Evolutionary conservation across 176 grass and related monocot species (phyloP).

Genomic region (Echinochloa phyllopogon): DNA sequence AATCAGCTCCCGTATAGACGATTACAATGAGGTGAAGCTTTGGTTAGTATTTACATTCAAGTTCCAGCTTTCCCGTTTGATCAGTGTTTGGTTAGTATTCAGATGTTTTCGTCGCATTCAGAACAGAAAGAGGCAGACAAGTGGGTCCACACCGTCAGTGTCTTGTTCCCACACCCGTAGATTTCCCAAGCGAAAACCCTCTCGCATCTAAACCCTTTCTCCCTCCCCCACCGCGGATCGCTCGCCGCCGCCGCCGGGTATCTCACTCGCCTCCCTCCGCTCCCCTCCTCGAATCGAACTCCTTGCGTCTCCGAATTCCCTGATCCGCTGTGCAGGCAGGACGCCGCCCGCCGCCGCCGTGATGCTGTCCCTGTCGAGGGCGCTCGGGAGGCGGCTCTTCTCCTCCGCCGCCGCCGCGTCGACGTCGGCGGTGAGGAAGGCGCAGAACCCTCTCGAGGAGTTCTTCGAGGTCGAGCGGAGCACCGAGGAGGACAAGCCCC

Average conservation of each 20-base stretch:
- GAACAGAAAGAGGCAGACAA: not conserved
- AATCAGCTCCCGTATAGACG: too few species aligned
- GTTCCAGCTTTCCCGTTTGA: too few species aligned
- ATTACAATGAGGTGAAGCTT: too few species aligned
- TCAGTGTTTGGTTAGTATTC: not conserved
- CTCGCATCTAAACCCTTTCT: conserved; percentile 38
- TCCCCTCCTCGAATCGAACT: not conserved
- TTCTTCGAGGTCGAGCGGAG: conserved; percentile 90
- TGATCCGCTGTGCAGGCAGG: conserved; percentile 23
- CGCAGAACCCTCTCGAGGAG: conserved; percentile 86
- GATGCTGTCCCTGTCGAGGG: conserved; percentile 77
- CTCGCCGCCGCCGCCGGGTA: conserved; percentile 32
- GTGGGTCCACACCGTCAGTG: not conserved
- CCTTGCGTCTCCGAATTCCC: not conserved
- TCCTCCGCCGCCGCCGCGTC: conserved; percentile 50
- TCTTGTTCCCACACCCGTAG: too few species aligned
- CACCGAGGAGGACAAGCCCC: conserved; percentile 70
- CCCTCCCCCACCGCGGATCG: conserved; percentile 16
- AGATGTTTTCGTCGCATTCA: not conserved
- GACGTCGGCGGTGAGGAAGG: conserved; percentile 44
- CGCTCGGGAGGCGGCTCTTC: conserved; percentile 59
- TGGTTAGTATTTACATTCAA: too few species aligned
- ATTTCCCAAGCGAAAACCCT: conserved; percentile 30
- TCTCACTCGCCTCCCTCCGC: not conserved
- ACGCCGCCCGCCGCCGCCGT: not conserved